A percentile compares a stretch with the other conserved stretches of the same genome.
Evolutionary conservation across 495 filamentous ascomycete species (phyloP).

Genomic region (Aspergillus leporis): DNA sequence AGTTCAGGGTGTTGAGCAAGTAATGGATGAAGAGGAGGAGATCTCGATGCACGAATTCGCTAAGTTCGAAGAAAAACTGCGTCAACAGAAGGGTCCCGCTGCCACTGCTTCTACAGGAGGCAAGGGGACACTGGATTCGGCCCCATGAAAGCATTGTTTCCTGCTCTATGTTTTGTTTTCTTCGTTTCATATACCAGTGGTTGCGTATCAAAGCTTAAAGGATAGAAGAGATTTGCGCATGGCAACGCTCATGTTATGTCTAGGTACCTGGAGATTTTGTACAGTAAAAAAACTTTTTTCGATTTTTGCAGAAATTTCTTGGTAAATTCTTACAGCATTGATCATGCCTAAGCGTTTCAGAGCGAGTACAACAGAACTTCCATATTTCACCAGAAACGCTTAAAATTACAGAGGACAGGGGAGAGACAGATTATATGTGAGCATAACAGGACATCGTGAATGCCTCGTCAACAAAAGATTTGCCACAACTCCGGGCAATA

Average conservation of each 20-base stretch:
- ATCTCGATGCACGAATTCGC: constrained; percentile 87
- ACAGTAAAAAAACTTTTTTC: constrained; percentile 1
- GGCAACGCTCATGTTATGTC: background rate
- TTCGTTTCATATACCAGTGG: constrained; percentile 7
- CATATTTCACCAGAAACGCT: too few relatives aligned
- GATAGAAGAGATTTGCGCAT: constrained; percentile 6
- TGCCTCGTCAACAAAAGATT: background rate
- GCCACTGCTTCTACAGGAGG: constrained; percentile 60
- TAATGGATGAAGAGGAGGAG: constrained; percentile 89
- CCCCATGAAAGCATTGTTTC: constrained; percentile 32
- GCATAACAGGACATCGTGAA: background rate
- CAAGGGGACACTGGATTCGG: constrained; percentile 66
- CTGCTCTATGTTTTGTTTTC: constrained; percentile 2
- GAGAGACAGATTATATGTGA: too few relatives aligned
- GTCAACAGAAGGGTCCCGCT: constrained; percentile 66
- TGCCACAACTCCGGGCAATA: background rate
- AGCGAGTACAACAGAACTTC: too few relatives aligned
- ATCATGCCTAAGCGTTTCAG: too few relatives aligned
- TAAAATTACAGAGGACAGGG: too few relatives aligned
- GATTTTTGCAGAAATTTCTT: background rate
- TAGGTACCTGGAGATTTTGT: background rate
- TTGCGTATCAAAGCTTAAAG: constrained; percentile 2
- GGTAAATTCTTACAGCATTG: too few relatives aligned
- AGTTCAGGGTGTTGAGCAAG: constrained; percentile 88
- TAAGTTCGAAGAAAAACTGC: constrained; percentile 93